Base-by-base conservation (phyloP, 108 stramenopile species). In the Conticribra guillardii region DNA sequence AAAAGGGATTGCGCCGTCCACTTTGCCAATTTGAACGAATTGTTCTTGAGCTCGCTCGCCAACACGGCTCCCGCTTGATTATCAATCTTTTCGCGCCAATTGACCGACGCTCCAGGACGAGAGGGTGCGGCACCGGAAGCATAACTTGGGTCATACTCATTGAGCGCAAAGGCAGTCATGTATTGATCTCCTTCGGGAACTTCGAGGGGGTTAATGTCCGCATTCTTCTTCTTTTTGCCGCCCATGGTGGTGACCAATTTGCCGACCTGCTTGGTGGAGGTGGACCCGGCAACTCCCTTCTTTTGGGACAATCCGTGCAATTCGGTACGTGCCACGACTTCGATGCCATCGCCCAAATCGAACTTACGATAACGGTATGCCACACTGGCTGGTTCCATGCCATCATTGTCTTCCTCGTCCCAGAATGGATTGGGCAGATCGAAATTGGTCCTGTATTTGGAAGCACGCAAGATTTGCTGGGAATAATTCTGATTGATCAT, bases 401-500 rank as follows among this genome's bases (percentile, higher is more conserved):
- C 96, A 63, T 94, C 95, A 31, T 84, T 89, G 44, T 96, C 96
- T 19, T 98, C 98, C 71, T 92, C 93, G 76, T 98, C 97, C 79
- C 89, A 98, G 85, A 99, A 99, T 30, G 67, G 70, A 47, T 74
- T 74, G 54, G 75, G 75, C n/a, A 69, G 44, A 21, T 76, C 75
- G 61, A 76, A 76, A 63, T 93, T 91, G 52, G 87, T 82, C 44
- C 86, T 80, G 45, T 84, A 63, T 66, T 85, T 84, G 47, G 58
- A 67, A 44, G 67, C n/a, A 45, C 92, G 85, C 54, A 99, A 74
- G 24, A 96, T 92, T 80, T 99, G 99, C 74, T 99, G 99, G 23
- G 96, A 90, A 75, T 98, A 99, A 75, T 97, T 98, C 69, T 99
- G 97, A 69, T 98, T 96, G 74, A 99, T 95, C 84, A 89, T 91